Evolutionary conservation across 2,329 filamentous ascomycete species (phyloP).

Genomic region (Thelonectria blattea): DNA sequence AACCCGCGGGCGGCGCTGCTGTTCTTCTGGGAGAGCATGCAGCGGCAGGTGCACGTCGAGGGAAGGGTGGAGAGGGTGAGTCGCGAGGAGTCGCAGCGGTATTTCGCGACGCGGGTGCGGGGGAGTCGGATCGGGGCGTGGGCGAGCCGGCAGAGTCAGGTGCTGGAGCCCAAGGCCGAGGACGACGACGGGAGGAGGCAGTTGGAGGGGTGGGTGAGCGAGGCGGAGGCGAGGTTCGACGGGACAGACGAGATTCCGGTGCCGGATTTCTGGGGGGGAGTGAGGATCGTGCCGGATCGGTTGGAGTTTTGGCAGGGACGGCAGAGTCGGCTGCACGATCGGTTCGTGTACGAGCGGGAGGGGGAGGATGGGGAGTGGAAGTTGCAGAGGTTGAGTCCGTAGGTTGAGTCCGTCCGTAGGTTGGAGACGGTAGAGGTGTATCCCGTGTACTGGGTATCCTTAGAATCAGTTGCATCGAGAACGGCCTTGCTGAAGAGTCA

Average conservation of each 20-base stretch:
- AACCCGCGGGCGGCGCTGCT: constrained; percentile 84
- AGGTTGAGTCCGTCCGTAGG: background rate
- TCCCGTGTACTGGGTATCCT: too few species aligned
- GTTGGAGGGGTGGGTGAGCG: constrained; percentile 78
- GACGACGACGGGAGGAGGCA: constrained; percentile 72
- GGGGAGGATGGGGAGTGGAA: constrained; percentile 62
- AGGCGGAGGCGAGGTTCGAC: constrained; percentile 77
- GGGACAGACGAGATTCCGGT: constrained; percentile 82
- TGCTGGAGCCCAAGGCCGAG: constrained; percentile 59
- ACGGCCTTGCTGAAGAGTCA: too few species aligned
- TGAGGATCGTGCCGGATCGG: constrained; percentile 82
- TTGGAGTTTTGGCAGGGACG: constrained; percentile 98
- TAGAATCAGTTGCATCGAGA: too few species aligned
- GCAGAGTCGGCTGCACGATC: constrained; percentile 88
- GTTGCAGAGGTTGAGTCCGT: constrained; percentile 78
- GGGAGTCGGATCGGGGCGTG: constrained; percentile 89
- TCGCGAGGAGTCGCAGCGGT: constrained; percentile 72
- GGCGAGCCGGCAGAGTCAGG: constrained; percentile 87
- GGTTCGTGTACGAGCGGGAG: constrained; percentile 81
- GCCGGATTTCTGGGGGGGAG: constrained; percentile 92
- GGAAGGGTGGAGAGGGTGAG: constrained; percentile 72
- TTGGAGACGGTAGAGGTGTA: too few species aligned
- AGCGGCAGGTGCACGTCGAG: constrained; percentile 91
- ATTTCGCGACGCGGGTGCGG: constrained; percentile 73
- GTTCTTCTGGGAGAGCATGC: constrained; percentile 87